Evolutionary conservation across 1,139 yeast species (phyloP).

Genomic region (Debaryomyces singareniensis): DNA sequence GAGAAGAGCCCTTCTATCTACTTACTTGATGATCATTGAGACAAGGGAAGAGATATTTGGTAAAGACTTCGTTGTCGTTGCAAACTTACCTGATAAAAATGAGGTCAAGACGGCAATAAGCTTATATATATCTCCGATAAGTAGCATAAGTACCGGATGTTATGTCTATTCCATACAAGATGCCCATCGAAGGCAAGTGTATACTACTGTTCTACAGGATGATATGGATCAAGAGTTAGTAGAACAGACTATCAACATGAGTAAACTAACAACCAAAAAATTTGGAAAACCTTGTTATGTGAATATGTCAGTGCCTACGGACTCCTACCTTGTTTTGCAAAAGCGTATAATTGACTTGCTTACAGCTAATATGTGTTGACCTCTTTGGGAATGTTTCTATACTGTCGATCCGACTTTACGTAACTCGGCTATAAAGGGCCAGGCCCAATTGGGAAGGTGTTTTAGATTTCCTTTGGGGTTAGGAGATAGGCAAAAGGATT

Average conservation of each 20-base stretch:
- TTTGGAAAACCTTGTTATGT: conserved; percentile 11
- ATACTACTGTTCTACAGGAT: conserved; percentile 9
- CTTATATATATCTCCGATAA: conserved; percentile 11
- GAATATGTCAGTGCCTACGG: conserved; percentile 9
- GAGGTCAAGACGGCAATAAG: conserved; percentile 8
- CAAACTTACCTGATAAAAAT: conserved; percentile 3
- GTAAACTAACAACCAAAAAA: conserved; percentile 11
- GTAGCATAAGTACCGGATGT: conserved; percentile 10
- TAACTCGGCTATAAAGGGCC: too few relatives aligned
- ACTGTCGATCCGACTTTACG: too few relatives aligned
- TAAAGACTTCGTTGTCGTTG: conserved; percentile 6
- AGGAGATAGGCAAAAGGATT: too few relatives aligned
- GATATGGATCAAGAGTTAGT: conserved; percentile 6
- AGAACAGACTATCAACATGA: conserved; percentile 7
- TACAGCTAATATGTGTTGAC: too few relatives aligned
- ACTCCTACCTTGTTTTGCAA: conserved; percentile 1
- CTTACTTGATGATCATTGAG: conserved; percentile 1
- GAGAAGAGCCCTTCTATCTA: too few relatives aligned
- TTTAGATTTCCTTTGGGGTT: too few relatives aligned
- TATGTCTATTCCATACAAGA: conserved; percentile 13
- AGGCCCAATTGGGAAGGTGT: too few relatives aligned
- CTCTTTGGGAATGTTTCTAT: too few relatives aligned
- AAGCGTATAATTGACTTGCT: conserved; percentile 1
- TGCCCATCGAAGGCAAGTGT: conserved; percentile 5
- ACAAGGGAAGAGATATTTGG: conserved; percentile 1